Conservation (phyloP, 352 stramenopile species). For the Globisporangium radiosum region DNA sequence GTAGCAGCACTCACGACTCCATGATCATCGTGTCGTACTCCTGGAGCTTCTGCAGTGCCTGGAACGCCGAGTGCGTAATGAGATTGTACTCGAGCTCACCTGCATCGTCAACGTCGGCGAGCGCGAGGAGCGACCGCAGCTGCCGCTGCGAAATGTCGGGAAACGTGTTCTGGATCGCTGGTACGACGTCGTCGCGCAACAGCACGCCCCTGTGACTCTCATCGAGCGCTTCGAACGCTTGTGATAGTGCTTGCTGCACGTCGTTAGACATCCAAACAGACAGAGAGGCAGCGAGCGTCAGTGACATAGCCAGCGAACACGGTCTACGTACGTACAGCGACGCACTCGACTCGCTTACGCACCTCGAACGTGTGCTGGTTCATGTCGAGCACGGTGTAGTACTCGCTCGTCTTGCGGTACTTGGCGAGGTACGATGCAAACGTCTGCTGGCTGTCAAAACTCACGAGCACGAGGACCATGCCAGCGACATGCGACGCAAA, state of each 20-base stretch:
- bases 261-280: background rate
- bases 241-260: conserved; percentile 42
- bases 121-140: conserved; percentile 51
- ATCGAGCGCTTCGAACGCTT: conserved; percentile 58
- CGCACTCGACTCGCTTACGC: background rate
- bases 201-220: conserved; percentile 51
- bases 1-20: conserved; percentile 28
- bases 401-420: conserved; percentile 71
- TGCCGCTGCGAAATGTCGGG: conserved; percentile 56
- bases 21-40: conserved; percentile 81
- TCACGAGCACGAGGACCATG: conserved; percentile 64
- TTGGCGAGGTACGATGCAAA: conserved; percentile 48
- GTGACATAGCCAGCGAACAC: background rate
- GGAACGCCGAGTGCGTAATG: conserved; percentile 64
- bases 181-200: conserved; percentile 42
- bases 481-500: conserved; percentile 55
- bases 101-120: conserved; percentile 60
- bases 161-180: conserved; percentile 56
- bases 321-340: too few species aligned
- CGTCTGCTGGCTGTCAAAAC: conserved; percentile 58
- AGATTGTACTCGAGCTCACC: conserved; percentile 68
- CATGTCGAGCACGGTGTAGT: conserved; percentile 69
- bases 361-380: conserved; percentile 80
- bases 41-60: conserved; percentile 71
- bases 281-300: background rate